Base-by-base conservation (phyloP, 1,139 yeast species). In the Zygosaccharomyces pseudobailii region DNA sequence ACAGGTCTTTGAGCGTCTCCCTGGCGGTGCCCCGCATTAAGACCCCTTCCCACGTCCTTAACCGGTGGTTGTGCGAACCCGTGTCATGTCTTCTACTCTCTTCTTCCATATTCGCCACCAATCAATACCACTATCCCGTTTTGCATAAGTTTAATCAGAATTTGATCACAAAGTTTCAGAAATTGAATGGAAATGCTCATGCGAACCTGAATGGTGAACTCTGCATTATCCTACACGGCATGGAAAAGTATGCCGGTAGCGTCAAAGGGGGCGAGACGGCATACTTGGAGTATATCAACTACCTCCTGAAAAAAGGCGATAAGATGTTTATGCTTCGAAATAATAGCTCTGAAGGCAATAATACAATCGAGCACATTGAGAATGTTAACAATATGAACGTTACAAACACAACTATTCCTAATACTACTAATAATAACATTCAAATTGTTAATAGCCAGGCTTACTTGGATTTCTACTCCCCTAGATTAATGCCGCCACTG, bases 61-160 rank as follows among this genome's bases (percentile, higher is more conserved):
- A 74, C 22, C 68, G 86, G 43, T 82, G 89, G 89, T 65, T 77
- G 46, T 70, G 82, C 13, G 89, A 82, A 61, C 87, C 87, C 0
- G 76, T 82, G 1, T 71, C 77, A 5, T 75, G 79, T 64, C 66
- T 81, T 21, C 62, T 81, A 39, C 58, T 82, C 9, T 75, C 85
- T 0, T 70, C 79, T 1, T 70, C 78, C 3, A 68, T 75, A 6
- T 82, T 82, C 55, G 70, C 80, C 6, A 70, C 75, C 28, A 82
- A 82, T 55, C 74, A 76, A 21, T 78, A 79, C 55, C 74, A 75
- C 22, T 80, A 73, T 56, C 87, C 87, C 0, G 88, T 82, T 2
- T 66, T 82, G 34, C 74, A 80, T 46, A 80, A 78, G 55, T 71
- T 74, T 43, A 75, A 76, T 43, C 87, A 82, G 57, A 46, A 52